Percentiles rank a stretch among this genome's conserved stretches.
phyloP scores from a whole-genome alignment of 176 grass and related monocot genomes.

The Cymbopogon citratus region DNA sequence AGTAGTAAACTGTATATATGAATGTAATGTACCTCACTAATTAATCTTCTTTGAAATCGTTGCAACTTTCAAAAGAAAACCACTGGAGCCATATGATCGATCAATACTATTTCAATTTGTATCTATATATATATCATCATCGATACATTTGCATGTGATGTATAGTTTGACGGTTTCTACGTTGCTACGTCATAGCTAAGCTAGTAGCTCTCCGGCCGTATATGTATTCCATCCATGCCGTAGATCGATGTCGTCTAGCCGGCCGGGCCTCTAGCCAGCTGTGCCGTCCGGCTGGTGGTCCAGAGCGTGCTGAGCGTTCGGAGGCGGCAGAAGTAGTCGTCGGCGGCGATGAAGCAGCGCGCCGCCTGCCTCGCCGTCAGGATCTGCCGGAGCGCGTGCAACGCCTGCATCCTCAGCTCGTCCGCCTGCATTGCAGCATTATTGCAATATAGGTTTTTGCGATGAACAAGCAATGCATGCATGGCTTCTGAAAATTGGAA shows the following conservation, averaged over 20 bases:
- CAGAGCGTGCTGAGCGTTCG: constrained; percentile 48
- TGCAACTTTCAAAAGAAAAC: not conserved
- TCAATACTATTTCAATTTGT: not conserved
- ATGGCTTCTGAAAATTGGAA: not conserved
- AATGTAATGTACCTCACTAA: not conserved
- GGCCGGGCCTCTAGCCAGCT: constrained; percentile 7
- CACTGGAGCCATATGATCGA: not conserved
- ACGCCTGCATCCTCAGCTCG: constrained; percentile 43
- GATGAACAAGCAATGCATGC: not conserved
- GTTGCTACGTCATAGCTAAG: constrained; percentile 4
- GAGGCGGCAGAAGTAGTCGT: constrained; percentile 55
- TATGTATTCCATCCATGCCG: not conserved
- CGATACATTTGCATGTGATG: not conserved
- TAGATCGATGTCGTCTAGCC: not conserved
- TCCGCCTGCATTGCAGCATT: constrained; percentile 21
- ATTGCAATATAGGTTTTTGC: not conserved
- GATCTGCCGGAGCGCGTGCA: constrained; percentile 42
- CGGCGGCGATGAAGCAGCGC: constrained; percentile 40
- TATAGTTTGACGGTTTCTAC: not conserved
- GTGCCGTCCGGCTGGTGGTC: constrained; percentile 8
- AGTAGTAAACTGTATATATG: not conserved
- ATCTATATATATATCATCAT: not conserved
- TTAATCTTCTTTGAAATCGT: not conserved
- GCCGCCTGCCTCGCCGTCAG: constrained; percentile 50
- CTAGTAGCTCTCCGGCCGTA: not conserved